Conservation (phyloP, 2,329 filamentous ascomycete genomes). For the Colletotrichum liriopes region DNA sequence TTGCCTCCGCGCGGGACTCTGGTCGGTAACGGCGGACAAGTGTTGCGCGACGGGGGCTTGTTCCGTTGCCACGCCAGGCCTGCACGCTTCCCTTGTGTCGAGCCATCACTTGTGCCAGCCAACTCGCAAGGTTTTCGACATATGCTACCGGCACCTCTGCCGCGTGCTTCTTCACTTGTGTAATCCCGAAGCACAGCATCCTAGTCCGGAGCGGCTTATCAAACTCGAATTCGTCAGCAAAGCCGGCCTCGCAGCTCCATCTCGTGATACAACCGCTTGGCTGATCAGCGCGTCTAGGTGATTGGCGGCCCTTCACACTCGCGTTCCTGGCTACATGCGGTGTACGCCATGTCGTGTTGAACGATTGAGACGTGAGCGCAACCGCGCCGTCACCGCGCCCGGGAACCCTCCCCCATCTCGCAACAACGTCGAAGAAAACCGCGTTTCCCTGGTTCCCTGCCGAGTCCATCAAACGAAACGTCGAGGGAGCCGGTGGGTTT, state of each 20-base stretch:
- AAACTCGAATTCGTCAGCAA: not conserved
- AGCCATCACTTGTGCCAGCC: not conserved
- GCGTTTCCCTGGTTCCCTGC: not conserved
- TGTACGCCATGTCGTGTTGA: not conserved
- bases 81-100: not conserved
- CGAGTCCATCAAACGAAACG: not conserved
- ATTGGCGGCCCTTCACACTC: not conserved
- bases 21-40: not conserved
- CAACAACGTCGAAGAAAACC: not conserved
- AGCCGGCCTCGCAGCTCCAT: not conserved
- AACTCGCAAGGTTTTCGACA: not conserved
- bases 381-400: not conserved
- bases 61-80: not conserved
- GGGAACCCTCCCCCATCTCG: not conserved
- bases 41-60: not conserved
- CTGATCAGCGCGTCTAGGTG: not conserved
- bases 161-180: no score
- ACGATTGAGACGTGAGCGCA: not conserved
- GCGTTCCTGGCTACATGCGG: not conserved
- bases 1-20: not conserved
- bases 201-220: not conserved
- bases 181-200: not conserved
- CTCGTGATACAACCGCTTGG: not conserved
- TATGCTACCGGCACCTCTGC: not conserved
- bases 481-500: not conserved